These are phyloP conservation scores for Thymus mandschuricus DNA, from an alignment of 257 asterid genomes.

Conservation along the genomic window DNA sequence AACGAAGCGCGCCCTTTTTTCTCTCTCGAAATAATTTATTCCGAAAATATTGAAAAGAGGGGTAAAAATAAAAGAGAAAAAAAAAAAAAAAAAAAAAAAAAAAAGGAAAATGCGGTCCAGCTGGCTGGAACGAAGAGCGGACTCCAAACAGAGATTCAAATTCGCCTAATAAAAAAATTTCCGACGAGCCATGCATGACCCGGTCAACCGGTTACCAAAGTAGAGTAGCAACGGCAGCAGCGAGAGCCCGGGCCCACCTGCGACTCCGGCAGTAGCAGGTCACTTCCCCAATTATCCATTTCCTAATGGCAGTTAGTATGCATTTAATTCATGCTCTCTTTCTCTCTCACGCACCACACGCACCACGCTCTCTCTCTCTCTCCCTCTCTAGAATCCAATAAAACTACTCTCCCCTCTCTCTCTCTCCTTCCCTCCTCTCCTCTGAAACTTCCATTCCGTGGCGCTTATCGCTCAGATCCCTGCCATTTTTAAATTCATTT, in stretches of 20 bases:
- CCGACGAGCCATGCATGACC: slow-evolving; percentile 41
- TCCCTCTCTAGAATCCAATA: slow-evolving; percentile 32
- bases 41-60: slow-evolving; percentile 4
- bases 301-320: slow-evolving; percentile 56
- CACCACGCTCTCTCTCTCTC: slow-evolving; percentile 30
- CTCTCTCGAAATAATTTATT: slow-evolving; percentile 11
- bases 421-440: slow-evolving; percentile 24
- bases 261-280: slow-evolving; percentile 43
- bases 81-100: neutral
- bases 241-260: slow-evolving; percentile 44
- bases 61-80: neutral
- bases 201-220: slow-evolving; percentile 37
- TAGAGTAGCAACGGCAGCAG: neutral
- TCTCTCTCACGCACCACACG: slow-evolving; percentile 36
- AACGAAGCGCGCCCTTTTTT: slow-evolving; percentile 25
- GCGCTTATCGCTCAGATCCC: slow-evolving; percentile 33
- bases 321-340: slow-evolving; percentile 49
- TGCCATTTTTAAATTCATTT: slow-evolving; percentile 31
- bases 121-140: slow-evolving; percentile 41
- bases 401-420: slow-evolving; percentile 14
- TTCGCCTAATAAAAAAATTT: slow-evolving; percentile 28
- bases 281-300: slow-evolving; percentile 39
- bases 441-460: slow-evolving; percentile 18
- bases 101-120: slow-evolving; percentile 35
- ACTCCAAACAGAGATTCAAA: slow-evolving; percentile 41